Evolutionary conservation across 495 filamentous ascomycete species (phyloP).

Genomic region (Talaromyces adpressus): DNA sequence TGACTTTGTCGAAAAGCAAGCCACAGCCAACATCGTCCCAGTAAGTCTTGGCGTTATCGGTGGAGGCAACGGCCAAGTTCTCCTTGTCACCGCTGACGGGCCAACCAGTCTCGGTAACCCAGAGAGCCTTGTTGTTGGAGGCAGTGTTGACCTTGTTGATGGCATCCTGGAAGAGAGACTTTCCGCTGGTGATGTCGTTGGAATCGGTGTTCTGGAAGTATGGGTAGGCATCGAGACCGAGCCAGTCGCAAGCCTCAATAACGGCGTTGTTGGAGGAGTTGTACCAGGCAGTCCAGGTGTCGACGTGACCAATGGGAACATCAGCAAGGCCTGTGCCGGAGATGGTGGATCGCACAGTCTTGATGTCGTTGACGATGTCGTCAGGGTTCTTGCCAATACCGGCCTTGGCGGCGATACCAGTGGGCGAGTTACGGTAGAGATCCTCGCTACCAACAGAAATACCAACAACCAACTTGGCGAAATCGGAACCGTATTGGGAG

Average conservation of each 20-base stretch:
- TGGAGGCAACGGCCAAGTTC: conserved; percentile 54
- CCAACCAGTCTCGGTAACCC: conserved; percentile 90
- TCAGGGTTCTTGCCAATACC: conserved; percentile 54
- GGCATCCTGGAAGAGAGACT: conserved; percentile 56
- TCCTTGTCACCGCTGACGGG: conserved; percentile 60
- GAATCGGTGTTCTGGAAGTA: conserved; percentile 65
- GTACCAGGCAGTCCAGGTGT: conserved; percentile 86
- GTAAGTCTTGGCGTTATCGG: conserved; percentile 67
- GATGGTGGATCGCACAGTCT: conserved; percentile 52
- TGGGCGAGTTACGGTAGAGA: conserved; percentile 71
- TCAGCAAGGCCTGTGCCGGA: conserved; percentile 46
- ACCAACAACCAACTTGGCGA: conserved; percentile 63
- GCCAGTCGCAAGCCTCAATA: conserved; percentile 62
- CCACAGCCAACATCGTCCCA: conserved; percentile 74
- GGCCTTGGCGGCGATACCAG: conserved; percentile 40
- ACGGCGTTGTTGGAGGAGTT: conserved; percentile 66
- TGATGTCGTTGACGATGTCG: conserved; percentile 58
- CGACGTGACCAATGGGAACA: conserved; percentile 72
- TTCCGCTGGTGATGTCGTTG: conserved; percentile 58
- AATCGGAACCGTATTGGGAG: conserved; percentile 49
- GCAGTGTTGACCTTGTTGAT: conserved; percentile 49
- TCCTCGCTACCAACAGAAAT: conserved; percentile 91
- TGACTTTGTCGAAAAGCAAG: conserved; percentile 54
- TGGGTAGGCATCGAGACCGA: conserved; percentile 71
- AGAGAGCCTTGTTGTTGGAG: conserved; percentile 62